phyloP scores from a whole-genome alignment of 148 eudicot genomes.

The Silene uniflora region DNA sequence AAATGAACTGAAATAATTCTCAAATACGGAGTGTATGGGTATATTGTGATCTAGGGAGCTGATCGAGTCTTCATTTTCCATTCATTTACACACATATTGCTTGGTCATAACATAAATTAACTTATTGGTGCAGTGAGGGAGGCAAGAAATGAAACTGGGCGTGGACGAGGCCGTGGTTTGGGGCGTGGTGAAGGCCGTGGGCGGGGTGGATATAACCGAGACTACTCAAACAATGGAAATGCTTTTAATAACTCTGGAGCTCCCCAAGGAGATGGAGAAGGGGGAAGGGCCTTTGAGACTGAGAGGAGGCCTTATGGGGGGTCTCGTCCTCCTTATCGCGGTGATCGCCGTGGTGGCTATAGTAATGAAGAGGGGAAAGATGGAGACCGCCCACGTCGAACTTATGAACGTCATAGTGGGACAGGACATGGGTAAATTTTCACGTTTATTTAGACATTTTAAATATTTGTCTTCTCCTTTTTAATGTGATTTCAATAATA shows the following conservation, averaged over 20 bases:
- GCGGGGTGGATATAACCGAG: conserved; percentile 57
- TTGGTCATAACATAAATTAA: too few species aligned
- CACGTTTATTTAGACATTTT: neutral
- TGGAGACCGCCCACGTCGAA: conserved; percentile 61
- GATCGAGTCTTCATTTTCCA: too few species aligned
- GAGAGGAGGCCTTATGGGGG: conserved; percentile 60
- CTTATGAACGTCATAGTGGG: conserved; percentile 70
- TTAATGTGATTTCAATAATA: too few species aligned
- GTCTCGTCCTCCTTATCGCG: conserved; percentile 61
- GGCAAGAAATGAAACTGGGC: conserved; percentile 50
- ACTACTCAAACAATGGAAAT: conserved; percentile 41
- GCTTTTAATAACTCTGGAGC: conserved; percentile 40
- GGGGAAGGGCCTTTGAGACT: conserved; percentile 35
- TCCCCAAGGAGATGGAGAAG: conserved; percentile 48
- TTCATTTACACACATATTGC: too few species aligned
- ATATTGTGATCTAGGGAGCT: neutral
- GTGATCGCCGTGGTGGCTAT: conserved; percentile 70
- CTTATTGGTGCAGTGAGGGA: conserved; percentile 51
- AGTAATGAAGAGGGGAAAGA: conserved; percentile 60
- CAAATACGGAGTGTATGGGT: neutral
- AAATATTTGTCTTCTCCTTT: neutral
- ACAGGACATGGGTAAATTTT: conserved; percentile 64
- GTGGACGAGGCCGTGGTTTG: conserved; percentile 61
- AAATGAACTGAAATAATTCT: neutral
- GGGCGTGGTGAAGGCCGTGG: conserved; percentile 46